phyloP scores from a whole-genome alignment of 208 protist species.

The Leishmania amazonensis region DNA sequence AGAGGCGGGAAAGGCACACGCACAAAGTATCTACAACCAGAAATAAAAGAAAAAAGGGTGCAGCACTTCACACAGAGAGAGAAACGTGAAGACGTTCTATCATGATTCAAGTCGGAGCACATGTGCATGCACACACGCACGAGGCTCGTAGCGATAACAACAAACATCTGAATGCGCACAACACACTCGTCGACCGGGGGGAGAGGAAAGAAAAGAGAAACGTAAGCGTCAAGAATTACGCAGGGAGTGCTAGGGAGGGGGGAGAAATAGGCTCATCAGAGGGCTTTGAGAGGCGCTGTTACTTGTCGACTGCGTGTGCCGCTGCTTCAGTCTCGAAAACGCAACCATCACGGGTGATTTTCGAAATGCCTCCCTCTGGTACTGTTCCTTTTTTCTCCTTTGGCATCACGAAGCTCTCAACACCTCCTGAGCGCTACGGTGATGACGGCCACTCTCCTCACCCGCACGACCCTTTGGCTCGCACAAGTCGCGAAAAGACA shows the following conservation, averaged over 20 bases:
- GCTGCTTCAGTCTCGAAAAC: background rate
- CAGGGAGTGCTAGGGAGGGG: no score
- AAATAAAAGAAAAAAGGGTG: no score
- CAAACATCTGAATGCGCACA: background rate
- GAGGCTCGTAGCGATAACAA: background rate
- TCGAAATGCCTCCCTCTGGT: background rate
- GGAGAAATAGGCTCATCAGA: background rate
- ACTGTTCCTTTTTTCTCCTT: background rate
- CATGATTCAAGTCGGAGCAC: background rate
- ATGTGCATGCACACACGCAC: conserved; percentile 9
- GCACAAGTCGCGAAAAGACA: background rate
- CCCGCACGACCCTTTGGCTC: background rate
- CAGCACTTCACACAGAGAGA: background rate
- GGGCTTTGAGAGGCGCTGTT: background rate
- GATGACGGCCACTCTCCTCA: background rate
- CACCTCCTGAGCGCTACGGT: background rate
- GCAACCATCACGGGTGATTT: background rate
- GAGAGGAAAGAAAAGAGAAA: background rate
- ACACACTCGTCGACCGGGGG: no score
- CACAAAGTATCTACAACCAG: background rate
- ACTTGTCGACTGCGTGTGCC: background rate
- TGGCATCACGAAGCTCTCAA: background rate
- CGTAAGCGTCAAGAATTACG: background rate
- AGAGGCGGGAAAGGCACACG: background rate
- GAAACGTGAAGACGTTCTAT: background rate